These are phyloP conservation scores for Pseudopyrenochaeta lycopersici DNA, from an alignment of 2,329 filamentous ascomycete species.

Conservation along the genomic window DNA sequence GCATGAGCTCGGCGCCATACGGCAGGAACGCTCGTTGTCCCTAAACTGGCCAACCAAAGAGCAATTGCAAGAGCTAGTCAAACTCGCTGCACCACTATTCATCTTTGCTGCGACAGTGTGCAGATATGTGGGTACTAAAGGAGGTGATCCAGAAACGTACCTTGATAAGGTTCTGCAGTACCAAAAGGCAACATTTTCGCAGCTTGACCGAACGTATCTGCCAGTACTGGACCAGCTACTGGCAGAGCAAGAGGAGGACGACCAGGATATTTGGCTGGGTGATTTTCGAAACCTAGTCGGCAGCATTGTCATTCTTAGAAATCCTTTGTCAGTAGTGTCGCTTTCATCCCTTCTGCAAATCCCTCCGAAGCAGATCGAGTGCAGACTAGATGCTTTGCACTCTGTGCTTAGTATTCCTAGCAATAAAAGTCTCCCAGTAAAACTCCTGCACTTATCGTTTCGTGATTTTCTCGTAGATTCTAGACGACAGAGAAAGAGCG, in stretches of 20 bases:
- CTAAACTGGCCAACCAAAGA: slow-evolving; percentile 33
- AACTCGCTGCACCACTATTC: slow-evolving; percentile 41
- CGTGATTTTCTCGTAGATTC: slow-evolving; percentile 35
- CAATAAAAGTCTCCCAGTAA: slow-evolving; percentile 35
- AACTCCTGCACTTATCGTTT: slow-evolving; percentile 40
- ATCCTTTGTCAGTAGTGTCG: slow-evolving; percentile 19
- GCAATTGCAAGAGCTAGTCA: slow-evolving; percentile 32
- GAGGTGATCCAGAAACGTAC: slow-evolving; percentile 14
- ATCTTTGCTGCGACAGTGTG: slow-evolving; percentile 44
- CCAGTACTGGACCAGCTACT: slow-evolving; percentile 32
- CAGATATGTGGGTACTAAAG: slow-evolving; percentile 26
- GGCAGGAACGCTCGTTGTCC: slow-evolving; percentile 17
- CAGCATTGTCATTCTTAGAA: slow-evolving; percentile 32
- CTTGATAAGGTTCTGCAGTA: slow-evolving; percentile 24
- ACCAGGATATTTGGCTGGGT: slow-evolving; percentile 19
- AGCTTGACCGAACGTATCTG: slow-evolving; percentile 29
- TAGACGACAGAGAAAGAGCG: slow-evolving; percentile 25
- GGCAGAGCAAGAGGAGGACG: slow-evolving; percentile 40
- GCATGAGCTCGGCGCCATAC: slow-evolving; percentile 27
- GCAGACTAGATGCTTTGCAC: slow-evolving; percentile 38
- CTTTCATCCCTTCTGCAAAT: slow-evolving; percentile 23
- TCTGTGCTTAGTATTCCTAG: slow-evolving; percentile 33
- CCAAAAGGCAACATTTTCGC: slow-evolving; percentile 20
- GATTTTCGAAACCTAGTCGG: slow-evolving; percentile 21
- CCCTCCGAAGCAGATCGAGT: slow-evolving; percentile 23